These are phyloP conservation scores for Grigorovia yakushimaensis DNA, from an alignment of 805 yeast genomes.

Conservation along the genomic window DNA sequence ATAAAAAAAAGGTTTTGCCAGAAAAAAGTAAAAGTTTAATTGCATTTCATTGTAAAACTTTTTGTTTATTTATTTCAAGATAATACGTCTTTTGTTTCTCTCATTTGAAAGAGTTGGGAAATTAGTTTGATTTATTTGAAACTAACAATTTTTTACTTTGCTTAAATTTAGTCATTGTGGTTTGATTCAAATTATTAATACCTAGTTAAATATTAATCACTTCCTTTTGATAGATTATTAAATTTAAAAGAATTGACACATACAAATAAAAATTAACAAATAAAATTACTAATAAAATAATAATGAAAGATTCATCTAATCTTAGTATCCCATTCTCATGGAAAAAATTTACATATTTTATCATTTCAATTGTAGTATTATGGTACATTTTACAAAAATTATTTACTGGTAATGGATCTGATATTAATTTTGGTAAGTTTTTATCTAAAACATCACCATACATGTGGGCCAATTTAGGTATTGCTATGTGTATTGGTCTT, in stretches of 20 bases:
- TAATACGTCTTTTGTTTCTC: too few species aligned
- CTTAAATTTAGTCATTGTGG: too few species aligned
- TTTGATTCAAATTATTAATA: too few species aligned
- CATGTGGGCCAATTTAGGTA: slow-evolving; percentile 93
- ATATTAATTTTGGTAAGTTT: slow-evolving; percentile 85
- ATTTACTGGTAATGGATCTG: slow-evolving; percentile 87
- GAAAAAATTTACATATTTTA: slow-evolving; percentile 3
- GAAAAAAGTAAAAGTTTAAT: neutral
- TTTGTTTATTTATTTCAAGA: too few species aligned
- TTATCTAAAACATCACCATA: slow-evolving; percentile 83
- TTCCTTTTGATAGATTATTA: too few species aligned
- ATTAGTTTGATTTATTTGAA: too few species aligned
- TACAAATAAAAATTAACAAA: too few species aligned
- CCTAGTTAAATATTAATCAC: too few species aligned
- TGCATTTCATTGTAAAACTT: neutral
- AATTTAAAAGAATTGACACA: too few species aligned
- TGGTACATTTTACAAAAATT: slow-evolving; percentile 32
- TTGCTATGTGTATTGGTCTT: slow-evolving; percentile 82
- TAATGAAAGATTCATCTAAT: neutral
- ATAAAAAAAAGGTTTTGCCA: neutral
- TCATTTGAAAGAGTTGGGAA: neutral
- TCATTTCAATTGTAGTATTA: neutral
- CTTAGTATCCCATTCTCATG: slow-evolving; percentile 8
- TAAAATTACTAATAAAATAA: too few species aligned
- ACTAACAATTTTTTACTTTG: too few species aligned